Conservation (phyloP, 2,329 filamentous ascomycete genomes). For the Zasmidium cellare region DNA sequence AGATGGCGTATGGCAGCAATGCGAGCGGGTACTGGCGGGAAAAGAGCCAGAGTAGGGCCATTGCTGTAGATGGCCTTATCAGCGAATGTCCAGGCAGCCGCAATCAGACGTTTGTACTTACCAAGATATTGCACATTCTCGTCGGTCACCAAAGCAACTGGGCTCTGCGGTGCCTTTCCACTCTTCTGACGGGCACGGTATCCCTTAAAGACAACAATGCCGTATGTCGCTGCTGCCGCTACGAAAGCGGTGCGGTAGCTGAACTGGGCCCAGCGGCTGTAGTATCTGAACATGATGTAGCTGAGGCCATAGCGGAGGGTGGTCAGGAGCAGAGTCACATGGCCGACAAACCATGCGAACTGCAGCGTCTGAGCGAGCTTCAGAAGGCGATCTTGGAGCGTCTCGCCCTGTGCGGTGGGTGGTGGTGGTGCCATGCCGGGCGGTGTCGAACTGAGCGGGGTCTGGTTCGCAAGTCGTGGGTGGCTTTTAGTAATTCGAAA, state of each 20-base stretch:
- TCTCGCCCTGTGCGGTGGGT: slow-evolving; percentile 16
- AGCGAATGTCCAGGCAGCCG: not conserved
- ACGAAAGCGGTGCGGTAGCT: slow-evolving; percentile 90
- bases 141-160: slow-evolving; percentile 70
- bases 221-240: slow-evolving; percentile 87
- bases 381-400: slow-evolving; percentile 26
- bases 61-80: slow-evolving; percentile 55
- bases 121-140: slow-evolving; percentile 98
- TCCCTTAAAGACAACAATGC: slow-evolving; percentile 98
- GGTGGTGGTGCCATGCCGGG: slow-evolving; percentile 20
- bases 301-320: slow-evolving; percentile 82
- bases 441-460: not conserved
- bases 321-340: slow-evolving; percentile 80
- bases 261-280: slow-evolving; percentile 72
- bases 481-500: not conserved
- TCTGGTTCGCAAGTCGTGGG: not conserved
- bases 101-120: slow-evolving; percentile 51
- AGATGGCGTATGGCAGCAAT: slow-evolving; percentile 90
- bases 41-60: slow-evolving; percentile 95
- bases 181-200: slow-evolving; percentile 81
- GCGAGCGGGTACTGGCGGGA: slow-evolving; percentile 86
- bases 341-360: slow-evolving; percentile 73
- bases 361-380: slow-evolving; percentile 79
- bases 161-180: slow-evolving; percentile 61
- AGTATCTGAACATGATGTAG: slow-evolving; percentile 86